Base-by-base conservation (phyloP, 2,329 filamentous ascomycete species). In the Phaeosphaeriaceae sp. region DNA sequence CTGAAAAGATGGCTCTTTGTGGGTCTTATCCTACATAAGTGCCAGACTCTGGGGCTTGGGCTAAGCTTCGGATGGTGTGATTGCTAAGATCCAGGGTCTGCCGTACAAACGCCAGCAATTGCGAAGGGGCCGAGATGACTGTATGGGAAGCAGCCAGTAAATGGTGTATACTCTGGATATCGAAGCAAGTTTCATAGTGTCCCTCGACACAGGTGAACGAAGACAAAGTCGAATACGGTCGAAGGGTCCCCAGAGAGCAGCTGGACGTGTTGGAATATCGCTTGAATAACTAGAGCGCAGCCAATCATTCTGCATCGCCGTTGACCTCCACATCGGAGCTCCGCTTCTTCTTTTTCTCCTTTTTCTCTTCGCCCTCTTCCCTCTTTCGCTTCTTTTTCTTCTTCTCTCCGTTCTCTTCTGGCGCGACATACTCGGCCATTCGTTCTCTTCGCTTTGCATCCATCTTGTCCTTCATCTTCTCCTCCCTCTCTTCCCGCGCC, bases 381-480 rank as follows among this genome's bases (percentile, higher is more conserved):
- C 77, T 62, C 51, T 74, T 74, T 72, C 76, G 60, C 68, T 77
- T 77, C 75, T 81, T 73, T 67, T 82, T 80, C 73, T 84, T 84
- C 67, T 85, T 83, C 66, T 78, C 78, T 22, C 81, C 83, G 24
- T 86, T 84, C 79, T 98, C 95, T 73, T 92, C 89, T 5, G 95
- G 95, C 8, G 94, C 90, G 57, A 96, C 86, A 78, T 94, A 98
- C 55, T 95, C 93, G 76, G 90, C 89, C 77, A 93, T 90, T 60
- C 93, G 85, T 82, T 95, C 91, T 78, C 90, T 90, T 81, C 90
- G 86, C 85, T 92, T 96, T 78, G 96, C 92, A 65, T 91, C 90
- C 84, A 93, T 94, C 83, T 94, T 94, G 79, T 88, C 85, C 79
- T 88, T 91, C 82, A 97, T 94, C 79, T 91, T 89, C 77, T 96